Evolutionary conservation across 148 eudicot genomes (phyloP).

Genomic region (Spergularia bocconei): DNA sequence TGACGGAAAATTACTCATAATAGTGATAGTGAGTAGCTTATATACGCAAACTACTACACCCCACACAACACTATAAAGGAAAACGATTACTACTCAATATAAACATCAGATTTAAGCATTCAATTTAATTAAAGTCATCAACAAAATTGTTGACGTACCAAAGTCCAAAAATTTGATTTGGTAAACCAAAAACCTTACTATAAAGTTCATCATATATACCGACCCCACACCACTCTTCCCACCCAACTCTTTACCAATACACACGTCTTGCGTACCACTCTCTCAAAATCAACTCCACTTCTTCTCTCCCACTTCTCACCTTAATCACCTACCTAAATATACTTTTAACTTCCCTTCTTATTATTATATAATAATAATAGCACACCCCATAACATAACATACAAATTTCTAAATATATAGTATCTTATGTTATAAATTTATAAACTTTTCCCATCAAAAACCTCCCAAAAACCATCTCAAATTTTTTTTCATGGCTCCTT

Average conservation of each 20-base stretch:
- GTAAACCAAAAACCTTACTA: conserved; percentile 4
- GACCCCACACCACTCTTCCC: conserved; percentile 20
- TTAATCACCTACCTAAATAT: conserved; percentile 6
- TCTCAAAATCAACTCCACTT: conserved; percentile 23
- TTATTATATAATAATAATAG: not conserved
- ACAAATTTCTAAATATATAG: not conserved
- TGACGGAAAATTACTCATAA: not conserved
- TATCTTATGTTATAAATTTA: not conserved
- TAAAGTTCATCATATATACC: not conserved
- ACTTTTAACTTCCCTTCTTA: not conserved
- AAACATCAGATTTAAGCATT: not conserved
- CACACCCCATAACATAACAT: not conserved
- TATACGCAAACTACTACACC: not conserved
- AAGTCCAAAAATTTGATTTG: conserved; percentile 16
- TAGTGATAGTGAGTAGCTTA: not conserved
- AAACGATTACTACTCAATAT: not conserved
- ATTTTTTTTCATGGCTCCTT: not conserved
- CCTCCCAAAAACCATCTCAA: not conserved
- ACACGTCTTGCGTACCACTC: conserved; percentile 18
- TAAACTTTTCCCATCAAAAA: not conserved
- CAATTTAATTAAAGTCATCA: not conserved
- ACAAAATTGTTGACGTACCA: not conserved
- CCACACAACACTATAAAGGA: not conserved
- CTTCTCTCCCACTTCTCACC: conserved; percentile 11
- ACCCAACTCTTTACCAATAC: conserved; percentile 24